phyloP scores from a whole-genome alignment of 441 rosid species.

The Rhodomyrtus psidioides region DNA sequence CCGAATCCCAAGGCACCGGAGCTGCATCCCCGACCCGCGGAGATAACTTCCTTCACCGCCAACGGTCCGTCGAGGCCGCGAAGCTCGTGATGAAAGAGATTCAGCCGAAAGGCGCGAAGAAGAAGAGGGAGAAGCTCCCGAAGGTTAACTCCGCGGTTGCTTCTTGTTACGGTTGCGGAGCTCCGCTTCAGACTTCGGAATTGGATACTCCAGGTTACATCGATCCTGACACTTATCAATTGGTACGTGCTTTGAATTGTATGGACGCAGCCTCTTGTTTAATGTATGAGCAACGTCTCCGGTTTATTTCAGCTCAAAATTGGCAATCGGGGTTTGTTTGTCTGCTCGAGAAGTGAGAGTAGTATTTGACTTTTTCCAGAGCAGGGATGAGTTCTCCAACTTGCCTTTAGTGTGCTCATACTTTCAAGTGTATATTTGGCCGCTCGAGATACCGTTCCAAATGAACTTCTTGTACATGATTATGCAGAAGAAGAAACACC shows the following conservation, averaged over 20 bases:
- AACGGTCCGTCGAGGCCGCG: conserved; percentile 48
- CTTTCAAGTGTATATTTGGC: neutral
- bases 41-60: conserved; percentile 57
- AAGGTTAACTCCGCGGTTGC: conserved; percentile 34
- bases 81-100: conserved; percentile 38
- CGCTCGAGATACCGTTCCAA: neutral
- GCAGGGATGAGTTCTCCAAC: neutral
- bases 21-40: conserved; percentile 76
- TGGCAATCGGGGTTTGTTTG: neutral
- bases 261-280: neutral
- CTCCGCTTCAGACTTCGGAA: conserved; percentile 83
- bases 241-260: conserved; percentile 30
- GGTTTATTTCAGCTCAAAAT: neutral
- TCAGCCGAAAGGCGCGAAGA: conserved; percentile 23
- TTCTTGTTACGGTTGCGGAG: conserved; percentile 89
- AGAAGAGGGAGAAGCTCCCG: conserved; percentile 19
- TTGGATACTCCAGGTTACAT: conserved; percentile 79
- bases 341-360: neutral
- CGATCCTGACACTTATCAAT: conserved; percentile 48
- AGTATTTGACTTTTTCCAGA: neutral
- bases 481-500: conserved; percentile 91
- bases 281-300: neutral
- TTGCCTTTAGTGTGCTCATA: neutral
- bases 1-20: conserved; percentile 43
- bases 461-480: neutral